Evolutionary conservation across 2,329 filamentous ascomycete genomes (phyloP).

Genomic region (Sporothrix phasma): DNA sequence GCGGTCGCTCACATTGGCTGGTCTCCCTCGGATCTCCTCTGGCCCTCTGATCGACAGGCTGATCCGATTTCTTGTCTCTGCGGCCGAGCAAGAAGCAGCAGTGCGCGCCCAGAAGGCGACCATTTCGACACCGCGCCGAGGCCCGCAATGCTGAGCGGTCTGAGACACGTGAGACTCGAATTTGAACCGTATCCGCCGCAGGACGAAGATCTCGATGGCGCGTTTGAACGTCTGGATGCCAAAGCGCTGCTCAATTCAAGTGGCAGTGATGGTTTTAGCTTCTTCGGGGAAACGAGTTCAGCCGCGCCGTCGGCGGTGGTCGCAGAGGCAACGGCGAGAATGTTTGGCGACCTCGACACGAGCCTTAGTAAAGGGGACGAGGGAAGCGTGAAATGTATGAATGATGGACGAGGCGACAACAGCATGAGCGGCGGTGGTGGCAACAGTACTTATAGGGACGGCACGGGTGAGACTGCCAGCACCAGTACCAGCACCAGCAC

Average conservation of each 20-base stretch:
- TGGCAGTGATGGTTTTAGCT: constrained; percentile 34
- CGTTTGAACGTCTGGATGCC: constrained; percentile 29
- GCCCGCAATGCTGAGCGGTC: constrained; percentile 36
- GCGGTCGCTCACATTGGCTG: constrained; percentile 41
- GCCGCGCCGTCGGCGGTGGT: not conserved
- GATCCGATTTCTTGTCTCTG: constrained; percentile 36
- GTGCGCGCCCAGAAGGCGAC: constrained; percentile 28
- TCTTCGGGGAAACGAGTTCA: constrained; percentile 30
- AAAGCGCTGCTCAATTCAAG: constrained; percentile 32
- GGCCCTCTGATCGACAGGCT: constrained; percentile 42
- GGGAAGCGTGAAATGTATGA: not conserved
- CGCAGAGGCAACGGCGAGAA: not conserved
- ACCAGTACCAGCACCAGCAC: not conserved
- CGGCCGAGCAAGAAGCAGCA: constrained; percentile 39
- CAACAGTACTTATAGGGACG: not conserved
- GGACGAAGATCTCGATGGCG: constrained; percentile 23
- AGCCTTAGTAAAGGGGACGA: not conserved
- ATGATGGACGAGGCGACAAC: not conserved
- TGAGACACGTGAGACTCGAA: constrained; percentile 46
- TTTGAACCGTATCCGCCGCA: constrained; percentile 37
- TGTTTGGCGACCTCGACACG: not conserved
- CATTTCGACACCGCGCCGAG: constrained; percentile 24
- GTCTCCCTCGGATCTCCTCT: constrained; percentile 43
- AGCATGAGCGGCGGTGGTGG: not conserved
- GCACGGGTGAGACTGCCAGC: not conserved